These are phyloP conservation scores for Yamadazyma phyllophila DNA, from an alignment of 805 yeast species.

Conservation along the genomic window DNA sequence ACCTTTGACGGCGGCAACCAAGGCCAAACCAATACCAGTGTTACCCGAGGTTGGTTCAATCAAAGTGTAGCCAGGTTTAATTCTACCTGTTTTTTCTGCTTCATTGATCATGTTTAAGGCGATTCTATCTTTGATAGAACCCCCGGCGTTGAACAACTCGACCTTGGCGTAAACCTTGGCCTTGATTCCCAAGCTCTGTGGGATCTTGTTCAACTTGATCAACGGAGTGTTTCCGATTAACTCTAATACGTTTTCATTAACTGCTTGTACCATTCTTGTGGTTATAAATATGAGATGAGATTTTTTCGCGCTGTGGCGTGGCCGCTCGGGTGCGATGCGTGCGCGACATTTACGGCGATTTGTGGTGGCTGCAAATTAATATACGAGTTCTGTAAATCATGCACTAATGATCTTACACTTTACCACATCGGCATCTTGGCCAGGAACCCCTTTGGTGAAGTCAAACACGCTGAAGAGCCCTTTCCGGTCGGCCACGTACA, in stretches of 20 bases:
- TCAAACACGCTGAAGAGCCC: slow-evolving; percentile 79
- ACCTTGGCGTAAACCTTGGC: slow-evolving; percentile 72
- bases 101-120: slow-evolving; percentile 84
- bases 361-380: not conserved
- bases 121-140: slow-evolving; percentile 85
- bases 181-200: slow-evolving; percentile 71
- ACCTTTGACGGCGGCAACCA: slow-evolving; percentile 83
- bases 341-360: not conserved
- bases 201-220: slow-evolving; percentile 70
- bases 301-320: slow-evolving; percentile 5
- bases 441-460: slow-evolving; percentile 81
- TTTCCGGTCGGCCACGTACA: slow-evolving; percentile 75
- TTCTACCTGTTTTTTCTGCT: slow-evolving; percentile 74
- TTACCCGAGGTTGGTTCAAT: slow-evolving; percentile 91
- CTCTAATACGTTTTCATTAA: slow-evolving; percentile 59
- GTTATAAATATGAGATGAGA: slow-evolving; percentile 1
- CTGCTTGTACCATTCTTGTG: slow-evolving; percentile 30
- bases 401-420: slow-evolving; percentile 57
- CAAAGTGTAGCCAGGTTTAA: slow-evolving; percentile 81
- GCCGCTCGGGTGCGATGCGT: not conserved
- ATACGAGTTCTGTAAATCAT: slow-evolving; percentile 5
- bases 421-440: slow-evolving; percentile 61
- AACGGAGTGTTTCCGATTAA: slow-evolving; percentile 86
- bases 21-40: slow-evolving; percentile 87
- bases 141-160: slow-evolving; percentile 85